Conservation (phyloP, 306 rosid species). For the Citrullus amarus region DNA sequence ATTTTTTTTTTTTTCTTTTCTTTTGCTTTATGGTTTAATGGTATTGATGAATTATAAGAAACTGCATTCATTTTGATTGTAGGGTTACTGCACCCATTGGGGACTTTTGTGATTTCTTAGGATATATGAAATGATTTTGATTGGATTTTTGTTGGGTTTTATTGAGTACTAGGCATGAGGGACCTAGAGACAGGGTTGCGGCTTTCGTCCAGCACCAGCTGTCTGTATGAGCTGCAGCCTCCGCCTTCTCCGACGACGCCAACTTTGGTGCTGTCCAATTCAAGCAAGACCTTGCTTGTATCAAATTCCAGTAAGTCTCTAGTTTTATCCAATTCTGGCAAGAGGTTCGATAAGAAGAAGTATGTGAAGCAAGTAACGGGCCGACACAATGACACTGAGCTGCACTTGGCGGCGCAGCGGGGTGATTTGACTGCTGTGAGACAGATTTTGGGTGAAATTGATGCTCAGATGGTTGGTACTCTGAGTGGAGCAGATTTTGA, state of each 20-base stretch:
- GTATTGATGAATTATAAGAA: not conserved
- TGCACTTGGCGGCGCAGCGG: constrained; percentile 65
- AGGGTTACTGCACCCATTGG: not conserved
- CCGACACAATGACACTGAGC: constrained; percentile 67
- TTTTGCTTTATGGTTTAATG: not conserved
- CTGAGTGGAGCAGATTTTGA: constrained; percentile 50
- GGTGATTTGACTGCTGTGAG: constrained; percentile 40
- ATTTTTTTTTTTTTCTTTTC: not conserved
- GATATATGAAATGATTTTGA: not conserved
- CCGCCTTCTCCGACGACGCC: constrained; percentile 41
- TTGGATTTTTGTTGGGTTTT: not conserved
- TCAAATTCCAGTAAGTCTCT: constrained; percentile 48
- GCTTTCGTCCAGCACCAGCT: constrained; percentile 1
- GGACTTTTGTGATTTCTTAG: not conserved
- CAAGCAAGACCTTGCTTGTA: constrained; percentile 35
- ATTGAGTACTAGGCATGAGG: constrained; percentile 15
- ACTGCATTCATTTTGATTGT: not conserved
- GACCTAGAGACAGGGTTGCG: constrained; percentile 23
- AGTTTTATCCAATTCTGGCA: constrained; percentile 37
- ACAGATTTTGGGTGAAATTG: constrained; percentile 43
- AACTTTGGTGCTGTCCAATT: constrained; percentile 30
- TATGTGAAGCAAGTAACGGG: constrained; percentile 84
- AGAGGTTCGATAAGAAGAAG: constrained; percentile 56
- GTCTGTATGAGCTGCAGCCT: constrained; percentile 34
- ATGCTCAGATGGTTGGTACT: constrained; percentile 57